Evolutionary conservation across 129 eudicot species (phyloP).

Genomic region (Flaveria brownii): DNA sequence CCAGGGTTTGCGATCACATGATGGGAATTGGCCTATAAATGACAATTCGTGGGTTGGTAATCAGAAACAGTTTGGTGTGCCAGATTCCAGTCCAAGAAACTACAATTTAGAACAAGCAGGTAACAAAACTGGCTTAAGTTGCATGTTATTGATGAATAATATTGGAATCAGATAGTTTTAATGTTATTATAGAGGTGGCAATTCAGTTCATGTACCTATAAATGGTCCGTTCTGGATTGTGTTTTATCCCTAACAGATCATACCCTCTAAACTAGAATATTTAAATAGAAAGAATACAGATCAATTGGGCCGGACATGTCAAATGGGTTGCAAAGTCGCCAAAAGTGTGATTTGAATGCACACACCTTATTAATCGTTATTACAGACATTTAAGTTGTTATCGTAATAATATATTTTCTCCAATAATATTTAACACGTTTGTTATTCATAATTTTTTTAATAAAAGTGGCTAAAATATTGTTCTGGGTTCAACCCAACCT

Average conservation of each 20-base stretch:
- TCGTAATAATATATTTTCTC: neutral
- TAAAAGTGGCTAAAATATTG: constrained; percentile 8
- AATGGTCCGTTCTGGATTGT: neutral
- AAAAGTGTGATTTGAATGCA: neutral
- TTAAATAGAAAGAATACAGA: neutral
- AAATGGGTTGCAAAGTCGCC: neutral
- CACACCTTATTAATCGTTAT: neutral
- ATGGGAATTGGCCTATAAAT: constrained; percentile 66
- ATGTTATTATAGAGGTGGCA: neutral
- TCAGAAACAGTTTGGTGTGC: constrained; percentile 53
- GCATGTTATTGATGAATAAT: constrained; percentile 1
- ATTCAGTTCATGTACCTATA: neutral
- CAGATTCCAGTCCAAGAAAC: constrained; percentile 51
- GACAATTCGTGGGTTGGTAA: constrained; percentile 68
- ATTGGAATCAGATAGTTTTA: neutral
- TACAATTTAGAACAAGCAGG: constrained; percentile 66
- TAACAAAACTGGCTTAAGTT: constrained; percentile 26
- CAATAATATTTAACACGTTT: neutral
- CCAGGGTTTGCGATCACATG: constrained; percentile 66
- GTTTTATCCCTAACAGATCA: neutral
- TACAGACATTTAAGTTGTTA: neutral
- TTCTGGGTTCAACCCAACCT: neutral
- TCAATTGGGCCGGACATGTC: neutral
- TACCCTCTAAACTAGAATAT: neutral
- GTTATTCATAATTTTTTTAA: neutral